Percentiles rank a stretch among this genome's conserved stretches.
phyloP scores from a whole-genome alignment of 345 rosid species.

The Nasturtium officinale region DNA sequence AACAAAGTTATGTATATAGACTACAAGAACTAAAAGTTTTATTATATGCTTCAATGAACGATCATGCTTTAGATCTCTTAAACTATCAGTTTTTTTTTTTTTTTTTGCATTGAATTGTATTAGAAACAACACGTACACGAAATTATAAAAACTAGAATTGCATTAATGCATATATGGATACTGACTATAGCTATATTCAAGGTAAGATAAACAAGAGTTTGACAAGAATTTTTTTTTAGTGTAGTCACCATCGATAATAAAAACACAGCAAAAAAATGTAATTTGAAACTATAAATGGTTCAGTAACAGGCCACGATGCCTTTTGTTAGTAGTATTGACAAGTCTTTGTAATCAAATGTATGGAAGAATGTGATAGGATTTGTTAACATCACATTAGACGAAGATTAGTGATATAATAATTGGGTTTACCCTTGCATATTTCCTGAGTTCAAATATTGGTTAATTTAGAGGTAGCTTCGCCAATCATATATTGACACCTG shows the following conservation, averaged over 20 bases:
- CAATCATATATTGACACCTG: conserved; percentile 27
- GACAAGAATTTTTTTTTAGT: not conserved
- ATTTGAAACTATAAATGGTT: conserved; percentile 9
- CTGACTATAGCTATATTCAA: conserved; percentile 2
- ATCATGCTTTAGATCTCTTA: conserved; percentile 16
- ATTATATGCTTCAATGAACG: conserved; percentile 17
- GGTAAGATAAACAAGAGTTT: conserved; percentile 21
- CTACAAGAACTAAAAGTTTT: conserved; percentile 10
- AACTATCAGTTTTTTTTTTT: not conserved
- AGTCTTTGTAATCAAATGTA: conserved; percentile 11
- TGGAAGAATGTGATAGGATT: not conserved
- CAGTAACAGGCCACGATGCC: conserved; percentile 9
- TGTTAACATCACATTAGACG: not conserved
- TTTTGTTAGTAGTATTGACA: not conserved
- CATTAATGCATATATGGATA: conserved; percentile 8
- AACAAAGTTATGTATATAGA: conserved; percentile 37
- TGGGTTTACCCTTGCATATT: too few species aligned
- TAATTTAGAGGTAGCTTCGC: not conserved
- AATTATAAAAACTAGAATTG: not conserved
- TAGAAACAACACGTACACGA: conserved; percentile 21
- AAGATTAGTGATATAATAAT: too few species aligned
- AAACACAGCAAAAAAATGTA: not conserved
- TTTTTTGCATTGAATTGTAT: conserved; percentile 21
- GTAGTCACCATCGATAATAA: conserved; percentile 25
- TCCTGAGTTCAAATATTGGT: not conserved